Base-by-base conservation (phyloP, 164 flowering plant species). In the Tinospora cordifolia region DNA sequence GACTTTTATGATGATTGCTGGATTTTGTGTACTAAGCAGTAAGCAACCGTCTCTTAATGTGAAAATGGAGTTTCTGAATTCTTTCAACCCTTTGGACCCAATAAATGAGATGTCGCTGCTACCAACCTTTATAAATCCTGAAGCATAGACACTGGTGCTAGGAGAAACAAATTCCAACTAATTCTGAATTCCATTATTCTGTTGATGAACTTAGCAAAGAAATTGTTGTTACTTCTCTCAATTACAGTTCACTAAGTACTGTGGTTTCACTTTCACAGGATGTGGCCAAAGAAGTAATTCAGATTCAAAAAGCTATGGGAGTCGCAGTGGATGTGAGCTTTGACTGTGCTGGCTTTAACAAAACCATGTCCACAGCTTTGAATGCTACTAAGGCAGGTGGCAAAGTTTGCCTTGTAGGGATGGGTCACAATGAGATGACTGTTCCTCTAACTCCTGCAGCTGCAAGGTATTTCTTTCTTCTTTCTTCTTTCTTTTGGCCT, bases 401-500 rank as follows among this genome's bases (percentile, higher is more conserved):
- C 62, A 93, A 87, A 74, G 96, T 93, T 60, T 91, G 96, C 81
- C 90, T 93, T 62, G 93, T 93, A 24, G 98, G 97, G 1, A 85
- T 88, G 96, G 97, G 96, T 8, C 96, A 90, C 64, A 34, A 46
- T 15, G 88, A 81, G 75, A 86, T 91, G 90, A 88, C 88, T 15
- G 84, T 89, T 38, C 93, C 97, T 13, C 92, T 91, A 58, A 86
- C 96, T 51, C 83, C 90, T 10, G 93, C 96, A 72, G 90, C 92
- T 66, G 89, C 88, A 69, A 93, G 93, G 97, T 93, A 79, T 24
- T 13, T n/a, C 22, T 8, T 74, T 63, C 54, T 15, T 15, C 40
- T 36, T 65, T 63, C 21, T 30, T n/a, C 63, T 19, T 60, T n/a
- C n/a, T n/a, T n/a, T 59, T 59, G 9, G 11, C 3, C 63, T 26